Evolutionary conservation across 192 early-diverging fungal genomes (phyloP).

Genomic region (Coemansia sp.): DNA sequence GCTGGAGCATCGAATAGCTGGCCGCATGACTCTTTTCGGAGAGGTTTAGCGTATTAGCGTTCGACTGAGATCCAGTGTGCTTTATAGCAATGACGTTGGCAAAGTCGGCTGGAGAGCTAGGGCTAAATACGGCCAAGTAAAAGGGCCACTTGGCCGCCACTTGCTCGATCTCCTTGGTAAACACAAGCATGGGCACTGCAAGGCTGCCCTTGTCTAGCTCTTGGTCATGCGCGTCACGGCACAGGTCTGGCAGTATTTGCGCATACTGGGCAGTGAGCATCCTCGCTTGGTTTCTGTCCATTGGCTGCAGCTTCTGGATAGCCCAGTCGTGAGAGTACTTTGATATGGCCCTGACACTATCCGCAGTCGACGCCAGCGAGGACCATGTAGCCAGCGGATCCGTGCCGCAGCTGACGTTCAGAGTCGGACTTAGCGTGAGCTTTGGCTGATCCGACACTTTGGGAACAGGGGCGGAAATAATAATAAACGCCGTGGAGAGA

Average conservation of each 20-base stretch:
- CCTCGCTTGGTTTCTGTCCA: conserved; percentile 38
- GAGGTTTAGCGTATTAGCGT: background rate
- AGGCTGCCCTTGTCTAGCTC: background rate
- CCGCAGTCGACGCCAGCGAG: conserved; percentile 5
- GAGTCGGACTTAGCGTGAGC: background rate
- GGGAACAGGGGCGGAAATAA: conserved; percentile 12
- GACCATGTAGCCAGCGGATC: conserved; percentile 28
- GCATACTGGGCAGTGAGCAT: conserved; percentile 47
- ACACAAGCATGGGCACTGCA: conserved; percentile 38
- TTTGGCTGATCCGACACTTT: background rate
- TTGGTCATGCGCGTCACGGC: background rate
- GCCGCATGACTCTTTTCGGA: background rate
- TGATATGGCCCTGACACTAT: conserved; percentile 7
- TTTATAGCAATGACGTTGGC: conserved; percentile 36
- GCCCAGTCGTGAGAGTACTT: conserved; percentile 31
- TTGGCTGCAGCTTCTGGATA: conserved; percentile 13
- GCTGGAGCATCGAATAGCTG: conserved; percentile 3
- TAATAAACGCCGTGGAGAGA: conserved; percentile 32
- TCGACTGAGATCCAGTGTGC: background rate
- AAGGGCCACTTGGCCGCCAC: conserved; percentile 11
- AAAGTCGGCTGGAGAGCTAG: conserved; percentile 17
- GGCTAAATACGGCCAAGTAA: conserved; percentile 28
- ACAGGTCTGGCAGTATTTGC: conserved; percentile 39
- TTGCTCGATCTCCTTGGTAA: conserved; percentile 17
- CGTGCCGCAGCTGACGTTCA: conserved; percentile 25